Evolutionary conservation across 2,329 filamentous ascomycete genomes (phyloP).

Genomic region (Stromatinia cepivora): DNA sequence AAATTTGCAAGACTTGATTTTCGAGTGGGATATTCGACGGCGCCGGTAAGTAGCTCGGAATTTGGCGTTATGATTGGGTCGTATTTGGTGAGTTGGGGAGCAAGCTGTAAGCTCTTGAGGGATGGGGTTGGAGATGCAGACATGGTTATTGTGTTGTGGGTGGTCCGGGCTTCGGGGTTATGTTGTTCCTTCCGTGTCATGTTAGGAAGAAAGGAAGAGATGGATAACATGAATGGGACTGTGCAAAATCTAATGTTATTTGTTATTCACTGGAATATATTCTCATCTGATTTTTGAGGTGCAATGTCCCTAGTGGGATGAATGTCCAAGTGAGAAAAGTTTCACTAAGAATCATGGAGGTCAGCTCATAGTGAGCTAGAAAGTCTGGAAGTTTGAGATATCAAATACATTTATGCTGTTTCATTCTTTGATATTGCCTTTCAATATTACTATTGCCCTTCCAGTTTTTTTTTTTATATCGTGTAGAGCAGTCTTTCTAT

Average conservation of each 20-base stretch:
- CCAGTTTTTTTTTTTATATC: too few species aligned
- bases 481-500: too few species aligned
- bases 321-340: not conserved
- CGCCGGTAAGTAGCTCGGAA: conserved; percentile 12
- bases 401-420: not conserved
- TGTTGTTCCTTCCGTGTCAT: conserved; percentile 8
- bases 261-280: not conserved
- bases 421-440: too few species aligned
- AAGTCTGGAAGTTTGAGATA: not conserved
- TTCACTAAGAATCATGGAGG: not conserved
- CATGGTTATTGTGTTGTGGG: not conserved
- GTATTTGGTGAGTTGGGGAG: conserved; percentile 1
- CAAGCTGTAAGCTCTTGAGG: conserved; percentile 13
- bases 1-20: conserved; percentile 15
- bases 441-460: too few species aligned
- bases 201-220: not conserved
- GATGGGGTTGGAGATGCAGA: not conserved
- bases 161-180: conserved; percentile 5
- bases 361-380: not conserved
- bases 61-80: conserved; percentile 6
- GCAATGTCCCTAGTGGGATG: not conserved
- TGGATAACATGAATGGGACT: not conserved
- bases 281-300: not conserved
- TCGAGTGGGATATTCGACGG: conserved; percentile 16
- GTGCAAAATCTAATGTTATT: too few species aligned